Base-by-base conservation (phyloP, 352 stramenopile genomes). In the Phytophthora colocasiae region DNA sequence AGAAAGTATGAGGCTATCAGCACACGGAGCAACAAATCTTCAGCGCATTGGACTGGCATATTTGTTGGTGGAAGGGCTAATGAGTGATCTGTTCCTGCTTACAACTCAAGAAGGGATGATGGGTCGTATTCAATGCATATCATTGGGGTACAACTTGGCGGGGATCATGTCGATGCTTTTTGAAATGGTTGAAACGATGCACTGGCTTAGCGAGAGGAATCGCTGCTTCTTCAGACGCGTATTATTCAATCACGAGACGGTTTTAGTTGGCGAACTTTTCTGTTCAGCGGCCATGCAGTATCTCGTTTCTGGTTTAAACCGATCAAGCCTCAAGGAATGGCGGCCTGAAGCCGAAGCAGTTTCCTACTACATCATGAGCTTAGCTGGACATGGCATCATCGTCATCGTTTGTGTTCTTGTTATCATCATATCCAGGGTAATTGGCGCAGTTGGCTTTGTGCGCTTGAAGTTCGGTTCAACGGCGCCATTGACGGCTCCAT, bases 61-160 rank as follows among this genome's bases (percentile, higher is more conserved):
- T 40, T 27, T 73, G 3, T 29, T 74, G 4, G 22, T 71, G 5
- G 64, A 77, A 56, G 59, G 64, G 0, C 29, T 74, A 2, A 77
- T 74, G 69, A 53, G 39, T 19, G 69, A 77, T 43, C 32, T 74
- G 9, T 71, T 77, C 17, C 26, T 77, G 8, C 51, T 77, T 12
- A 60, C 59, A 8, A 53, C 69, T 9, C 50, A 63, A 43, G 64
- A 67, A 36, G 57, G 68, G 4, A 22, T 63, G 8, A 12, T 22
- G 17, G 58, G 50, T 3, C 38, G 43, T 19, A 8, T 65, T 11
- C 68, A 72, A 48, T 69, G 59, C 38, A 66, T 69, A 9, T 76
- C 68, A 27, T 24, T 76, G 4, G 52, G 68, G 14, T 76, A 76
- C 52, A 76, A 76, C 31, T 45, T 76, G 8, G 43, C 63, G 1